A percentile compares a stretch with the other conserved stretches of the same genome.
These are phyloP conservation scores for Pestalotiopsis sp. DNA, from an alignment of 2,329 filamentous ascomycete species.

Conservation along the genomic window DNA sequence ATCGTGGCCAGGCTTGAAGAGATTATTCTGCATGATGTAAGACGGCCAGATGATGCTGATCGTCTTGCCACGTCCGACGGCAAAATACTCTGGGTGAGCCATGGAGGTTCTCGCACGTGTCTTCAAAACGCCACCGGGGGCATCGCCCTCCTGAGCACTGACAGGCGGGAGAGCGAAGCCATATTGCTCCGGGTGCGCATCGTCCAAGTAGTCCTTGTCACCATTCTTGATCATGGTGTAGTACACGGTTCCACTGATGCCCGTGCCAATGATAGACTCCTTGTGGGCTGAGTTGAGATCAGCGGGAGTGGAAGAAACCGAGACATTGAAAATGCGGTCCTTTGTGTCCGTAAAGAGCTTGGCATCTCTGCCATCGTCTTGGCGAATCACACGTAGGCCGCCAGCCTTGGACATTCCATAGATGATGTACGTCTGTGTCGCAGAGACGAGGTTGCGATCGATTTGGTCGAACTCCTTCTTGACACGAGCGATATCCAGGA, in stretches of 20 bases:
- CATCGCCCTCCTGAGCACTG: conserved; percentile 83
- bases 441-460: conserved; percentile 88
- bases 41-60: conserved; percentile 85
- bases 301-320: conserved; percentile 71
- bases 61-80: conserved; percentile 91
- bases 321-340: conserved; percentile 93
- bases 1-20: conserved; percentile 66
- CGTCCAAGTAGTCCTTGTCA: conserved; percentile 78
- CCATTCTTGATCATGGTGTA: conserved; percentile 83
- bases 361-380: conserved; percentile 89
- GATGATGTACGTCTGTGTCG: conserved; percentile 87
- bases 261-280: conserved; percentile 88
- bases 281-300: conserved; percentile 61
- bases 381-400: conserved; percentile 89
- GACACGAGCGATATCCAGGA: conserved; percentile 90
- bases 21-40: conserved; percentile 63
- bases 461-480: conserved; percentile 99
- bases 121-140: conserved; percentile 90
- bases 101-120: conserved; percentile 91
- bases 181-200: conserved; percentile 78
- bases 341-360: conserved; percentile 90
- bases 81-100: conserved; percentile 90
- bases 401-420: conserved; percentile 94
- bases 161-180: conserved; percentile 90
- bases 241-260: conserved; percentile 95